These are phyloP conservation scores for Polyporus tsugae DNA, from an alignment of 1,284 basidiomycete species.

Conservation along the genomic window DNA sequence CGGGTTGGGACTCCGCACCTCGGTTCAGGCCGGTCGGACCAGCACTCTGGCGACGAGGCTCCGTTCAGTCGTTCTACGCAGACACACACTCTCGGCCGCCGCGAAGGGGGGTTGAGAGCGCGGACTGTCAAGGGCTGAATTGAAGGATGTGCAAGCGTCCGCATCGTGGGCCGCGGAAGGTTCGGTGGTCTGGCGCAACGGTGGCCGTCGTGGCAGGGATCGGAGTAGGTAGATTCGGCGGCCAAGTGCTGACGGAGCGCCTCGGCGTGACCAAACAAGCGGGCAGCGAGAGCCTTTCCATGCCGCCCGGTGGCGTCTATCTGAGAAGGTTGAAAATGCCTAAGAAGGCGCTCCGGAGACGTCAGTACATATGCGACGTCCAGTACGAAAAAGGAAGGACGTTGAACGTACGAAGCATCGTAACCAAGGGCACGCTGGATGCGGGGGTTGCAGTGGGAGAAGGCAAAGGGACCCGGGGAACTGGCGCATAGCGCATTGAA, in stretches of 20 bases:
- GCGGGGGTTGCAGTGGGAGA: conserved; percentile 6
- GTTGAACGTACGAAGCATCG: conserved; percentile 4
- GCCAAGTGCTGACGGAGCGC: background rate
- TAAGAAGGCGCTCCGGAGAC: background rate
- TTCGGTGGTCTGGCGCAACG: background rate
- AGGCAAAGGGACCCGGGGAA: background rate
- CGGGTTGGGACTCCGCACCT: conserved; percentile 7
- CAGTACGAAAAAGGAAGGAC: background rate
- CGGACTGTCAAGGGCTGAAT: background rate
- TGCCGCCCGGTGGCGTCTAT: background rate
- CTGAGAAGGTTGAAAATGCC: background rate
- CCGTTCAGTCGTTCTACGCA: background rate
- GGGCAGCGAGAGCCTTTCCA: background rate
- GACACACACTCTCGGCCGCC: background rate
- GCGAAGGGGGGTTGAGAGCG: background rate
- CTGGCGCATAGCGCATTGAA: background rate
- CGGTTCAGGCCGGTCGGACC: background rate
- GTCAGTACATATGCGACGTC: background rate
- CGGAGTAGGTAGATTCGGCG: background rate
- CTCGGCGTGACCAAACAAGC: background rate
- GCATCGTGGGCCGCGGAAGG: background rate
- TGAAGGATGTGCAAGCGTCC: background rate
- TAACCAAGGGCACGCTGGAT: conserved; percentile 7
- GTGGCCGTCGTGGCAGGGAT: background rate
- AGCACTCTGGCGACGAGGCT: background rate